A percentile compares a stretch with the other conserved stretches of the same genome.
These are phyloP conservation scores for Hippophae gyantsensis DNA, from an alignment of 306 rosid genomes.

Conservation along the genomic window DNA sequence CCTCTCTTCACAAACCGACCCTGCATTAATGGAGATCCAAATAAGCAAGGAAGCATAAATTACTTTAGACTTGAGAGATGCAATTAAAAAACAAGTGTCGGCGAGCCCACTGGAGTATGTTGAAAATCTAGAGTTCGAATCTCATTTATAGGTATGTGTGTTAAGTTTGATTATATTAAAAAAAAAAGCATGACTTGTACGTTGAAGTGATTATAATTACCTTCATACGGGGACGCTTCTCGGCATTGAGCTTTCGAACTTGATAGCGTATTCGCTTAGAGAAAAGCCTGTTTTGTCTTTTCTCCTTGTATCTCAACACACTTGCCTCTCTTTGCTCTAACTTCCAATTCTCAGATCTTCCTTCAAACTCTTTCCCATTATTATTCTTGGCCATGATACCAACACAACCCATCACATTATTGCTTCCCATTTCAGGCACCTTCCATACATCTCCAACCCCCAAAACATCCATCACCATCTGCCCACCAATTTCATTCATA, in stretches of 20 bases:
- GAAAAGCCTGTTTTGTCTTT: slow-evolving; percentile 72
- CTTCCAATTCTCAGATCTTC: slow-evolving; percentile 27
- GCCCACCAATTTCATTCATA: not conserved
- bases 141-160: too few relatives aligned
- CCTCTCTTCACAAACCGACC: slow-evolving; percentile 89
- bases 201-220: slow-evolving; percentile 17
- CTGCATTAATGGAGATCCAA: slow-evolving; percentile 26
- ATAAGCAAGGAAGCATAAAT: not conserved
- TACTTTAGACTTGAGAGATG: not conserved
- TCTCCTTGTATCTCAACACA: slow-evolving; percentile 76
- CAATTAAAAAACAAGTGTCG: too few relatives aligned
- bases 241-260: slow-evolving; percentile 89
- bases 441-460: slow-evolving; percentile 42
- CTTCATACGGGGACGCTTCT: slow-evolving; percentile 90
- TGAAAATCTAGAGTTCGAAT: too few relatives aligned
- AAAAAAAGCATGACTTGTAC: not conserved
- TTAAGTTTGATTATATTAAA: not conserved
- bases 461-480: slow-evolving; percentile 38
- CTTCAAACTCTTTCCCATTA: slow-evolving; percentile 21
- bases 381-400: slow-evolving; percentile 6
- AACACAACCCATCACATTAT: not conserved
- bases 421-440: slow-evolving; percentile 38
- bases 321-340: slow-evolving; percentile 66
- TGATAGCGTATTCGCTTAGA: slow-evolving; percentile 70
- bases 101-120: too few relatives aligned